Base-by-base conservation (phyloP, 257 asterid genomes). In the Gentiana straminea region DNA sequence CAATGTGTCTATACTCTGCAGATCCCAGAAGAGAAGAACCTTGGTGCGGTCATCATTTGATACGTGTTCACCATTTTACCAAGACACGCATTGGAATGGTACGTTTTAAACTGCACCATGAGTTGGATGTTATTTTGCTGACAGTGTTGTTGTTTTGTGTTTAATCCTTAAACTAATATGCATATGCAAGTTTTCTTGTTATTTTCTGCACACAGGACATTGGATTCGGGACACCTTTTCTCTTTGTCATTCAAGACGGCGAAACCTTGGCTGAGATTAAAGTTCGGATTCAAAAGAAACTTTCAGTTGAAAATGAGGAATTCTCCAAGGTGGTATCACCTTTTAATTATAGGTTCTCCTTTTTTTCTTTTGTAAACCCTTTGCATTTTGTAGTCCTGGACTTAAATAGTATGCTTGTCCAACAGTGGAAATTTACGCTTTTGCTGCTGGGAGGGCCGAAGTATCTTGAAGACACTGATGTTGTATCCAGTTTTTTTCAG, bases 141-240 rank as follows among this genome's bases (percentile, higher is more conserved):
- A 5, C 9, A 41, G 8, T 41, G 46, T 41, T 41, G 46, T 5
- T 41, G 7, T 39, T 41, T 41, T 7, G 46, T 10, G 7, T 41
- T 41, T 10, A 5, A 10, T 10, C 7, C 46, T 41, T 10, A 41
- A 10, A 5, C 9, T 5, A 7, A 24, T 24, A 24, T 24, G 24
- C 24, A 24, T 24, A 24, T 24, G 24, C 24, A 24, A 24, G 24
- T 24, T 24, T 24, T 24, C 24, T 24, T 24, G 24, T 24, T 24
- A 24, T 24, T 58, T 5, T 39, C 45, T 41, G 47, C 43, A 32
- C 44, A 74, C 89, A 88, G 98, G 93, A 83, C 76, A 81, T 85
- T 70, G 94, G 80, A 79, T 92, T 92, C 13, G 98, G 97, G 70
- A 95, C 88, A 41, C 98, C 98, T 38, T 88, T 92, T 78, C 83